phyloP scores from a whole-genome alignment of 2,329 filamentous ascomycete species.

The Cladosporium sphaerospermum region DNA sequence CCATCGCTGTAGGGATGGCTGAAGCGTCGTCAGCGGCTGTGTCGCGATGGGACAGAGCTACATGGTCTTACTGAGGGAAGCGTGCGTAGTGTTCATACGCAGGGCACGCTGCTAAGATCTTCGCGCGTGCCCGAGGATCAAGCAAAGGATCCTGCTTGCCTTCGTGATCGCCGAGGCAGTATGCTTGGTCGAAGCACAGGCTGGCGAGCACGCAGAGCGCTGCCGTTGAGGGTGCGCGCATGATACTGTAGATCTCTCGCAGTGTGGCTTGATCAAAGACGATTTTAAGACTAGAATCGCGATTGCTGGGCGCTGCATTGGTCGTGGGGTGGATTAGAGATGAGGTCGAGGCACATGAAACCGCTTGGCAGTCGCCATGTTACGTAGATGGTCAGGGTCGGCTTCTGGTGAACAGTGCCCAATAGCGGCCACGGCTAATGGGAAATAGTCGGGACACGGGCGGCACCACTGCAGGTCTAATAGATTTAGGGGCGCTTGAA shows the following conservation, averaged over 20 bases:
- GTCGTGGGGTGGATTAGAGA: slow-evolving; percentile 3
- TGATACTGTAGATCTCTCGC: slow-evolving; percentile 8
- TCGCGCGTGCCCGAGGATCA: slow-evolving; percentile 24
- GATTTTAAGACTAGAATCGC: neutral
- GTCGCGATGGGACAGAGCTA: neutral
- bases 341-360: slow-evolving; percentile 10
- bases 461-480: no score
- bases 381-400: neutral
- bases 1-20: slow-evolving; percentile 77
- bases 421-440: no score
- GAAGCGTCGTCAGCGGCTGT: slow-evolving; percentile 14
- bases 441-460: no score
- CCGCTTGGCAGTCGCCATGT: neutral
- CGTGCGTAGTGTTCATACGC: slow-evolving; percentile 35
- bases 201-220: slow-evolving; percentile 26
- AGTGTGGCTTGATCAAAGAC: neutral
- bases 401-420: neutral
- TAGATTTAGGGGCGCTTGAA: no score
- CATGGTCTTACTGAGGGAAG: slow-evolving; percentile 29
- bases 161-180: slow-evolving; percentile 14
- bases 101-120: slow-evolving; percentile 32
- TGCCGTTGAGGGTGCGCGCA: slow-evolving; percentile 22
- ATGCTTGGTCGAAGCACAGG: slow-evolving; percentile 22
- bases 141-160: slow-evolving; percentile 21
- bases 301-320: slow-evolving; percentile 1